Base-by-base conservation (phyloP, 768 basidiomycete genomes). In the Imleria badia region DNA sequence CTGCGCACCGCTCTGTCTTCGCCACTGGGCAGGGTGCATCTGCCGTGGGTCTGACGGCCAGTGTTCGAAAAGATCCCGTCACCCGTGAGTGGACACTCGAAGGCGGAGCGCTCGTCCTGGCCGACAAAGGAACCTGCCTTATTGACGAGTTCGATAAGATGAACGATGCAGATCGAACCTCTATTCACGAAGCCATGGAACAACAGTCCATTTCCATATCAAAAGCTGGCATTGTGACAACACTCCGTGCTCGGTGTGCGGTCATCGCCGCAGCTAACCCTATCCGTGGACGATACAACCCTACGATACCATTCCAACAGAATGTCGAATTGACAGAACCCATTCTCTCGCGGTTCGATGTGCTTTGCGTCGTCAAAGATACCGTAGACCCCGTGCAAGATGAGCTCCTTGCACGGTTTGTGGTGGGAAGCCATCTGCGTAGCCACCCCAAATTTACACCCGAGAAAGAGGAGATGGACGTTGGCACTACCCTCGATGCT, bases 111-210 rank as follows among this genome's bases (percentile, higher is more conserved):
- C 79, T 99, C 11, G 97, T 99, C n/a, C 79, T 99, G 19, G 97
- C 97, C 3, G 97, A 99, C 74, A 97, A 96, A 73, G 97, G 97
- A 13, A 92, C 89, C 26, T 98, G 97, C 67, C 77, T 98, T 35
- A 99, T 99, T 61, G 97, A 99, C 74, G 97, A 98, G 71, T 98
- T 99, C 70, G 97, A 99, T 78, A 99, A 99, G 79, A 99, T 99
- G 97, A 98, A 98, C 73, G 97, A 98, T 65, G 82, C 92, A 15
- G 96, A 99, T 70, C 81, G 96, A 63, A 98, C 95, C 15, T 97
- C 94, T 5, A 98, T 99, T 65, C 97, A 98, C 77, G 97, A 99
- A 71, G 97, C 97, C 2, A 99, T 99, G 97, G 97, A 99, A 69
- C 97, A 99, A 74, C 97, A 98, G 71, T 90, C 93, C 13, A 99